Percentiles rank a stretch among this genome's conserved stretches.
Conservation (phyloP, 805 yeast species). For the Lachancea lanzarotensis region DNA sequence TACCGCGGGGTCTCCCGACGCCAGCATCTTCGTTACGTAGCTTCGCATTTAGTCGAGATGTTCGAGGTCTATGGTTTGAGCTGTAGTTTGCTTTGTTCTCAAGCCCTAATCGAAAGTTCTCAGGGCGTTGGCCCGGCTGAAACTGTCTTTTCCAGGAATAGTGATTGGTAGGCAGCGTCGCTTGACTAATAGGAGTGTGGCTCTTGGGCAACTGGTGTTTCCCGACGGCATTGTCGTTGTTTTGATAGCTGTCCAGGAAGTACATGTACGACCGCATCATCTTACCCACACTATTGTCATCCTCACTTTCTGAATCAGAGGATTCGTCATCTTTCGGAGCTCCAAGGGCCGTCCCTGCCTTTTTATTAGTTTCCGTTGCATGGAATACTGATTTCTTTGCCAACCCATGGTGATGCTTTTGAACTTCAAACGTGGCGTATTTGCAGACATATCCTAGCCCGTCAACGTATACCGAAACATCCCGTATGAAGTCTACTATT, state of each 20-base stretch:
- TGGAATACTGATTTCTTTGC: slow-evolving; percentile 13
- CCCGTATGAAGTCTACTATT: slow-evolving; percentile 86
- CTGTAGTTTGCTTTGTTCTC: neutral
- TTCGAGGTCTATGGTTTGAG: neutral
- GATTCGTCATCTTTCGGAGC: slow-evolving; percentile 14
- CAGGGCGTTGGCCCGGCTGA: slow-evolving; percentile 24
- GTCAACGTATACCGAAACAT: slow-evolving; percentile 82
- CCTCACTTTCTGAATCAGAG: slow-evolving; percentile 17
- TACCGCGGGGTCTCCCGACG: neutral
- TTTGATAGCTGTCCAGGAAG: slow-evolving; percentile 78
- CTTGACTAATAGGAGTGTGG: slow-evolving; percentile 5
- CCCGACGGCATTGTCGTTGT: slow-evolving; percentile 34
- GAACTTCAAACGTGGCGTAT: slow-evolving; percentile 86
- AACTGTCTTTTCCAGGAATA: slow-evolving; percentile 34
- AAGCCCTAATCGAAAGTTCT: neutral
- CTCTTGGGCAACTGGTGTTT: slow-evolving; percentile 27
- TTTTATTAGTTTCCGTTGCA: slow-evolving; percentile 19
- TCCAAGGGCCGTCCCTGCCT: slow-evolving; percentile 4
- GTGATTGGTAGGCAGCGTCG: slow-evolving; percentile 11
- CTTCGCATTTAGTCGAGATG: neutral
- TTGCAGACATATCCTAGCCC: slow-evolving; percentile 93
- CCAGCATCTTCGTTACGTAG: neutral
- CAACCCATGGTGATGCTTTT: slow-evolving; percentile 46
- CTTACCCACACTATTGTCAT: slow-evolving; percentile 56
- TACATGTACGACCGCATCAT: slow-evolving; percentile 89